Conservation (phyloP, 139 green algal genomes). For the Pedinophyceae sp. region DNA sequence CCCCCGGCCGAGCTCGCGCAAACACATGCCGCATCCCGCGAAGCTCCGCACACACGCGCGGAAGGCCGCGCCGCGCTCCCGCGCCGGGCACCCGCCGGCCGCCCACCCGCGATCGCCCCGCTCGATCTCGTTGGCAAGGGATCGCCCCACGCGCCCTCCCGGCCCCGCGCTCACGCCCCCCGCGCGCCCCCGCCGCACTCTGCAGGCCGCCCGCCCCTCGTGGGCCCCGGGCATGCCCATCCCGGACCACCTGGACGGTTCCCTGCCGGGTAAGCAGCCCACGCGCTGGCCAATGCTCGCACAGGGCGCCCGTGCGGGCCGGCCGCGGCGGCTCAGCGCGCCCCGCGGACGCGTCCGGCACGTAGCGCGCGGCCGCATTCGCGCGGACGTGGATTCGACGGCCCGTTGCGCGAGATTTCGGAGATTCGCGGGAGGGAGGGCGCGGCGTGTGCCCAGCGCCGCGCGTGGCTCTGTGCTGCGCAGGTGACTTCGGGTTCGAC, state of each 20-base stretch:
- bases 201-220: background rate
- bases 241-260: conserved; percentile 1
- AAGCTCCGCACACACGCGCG: too few species aligned
- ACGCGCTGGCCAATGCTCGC: background rate
- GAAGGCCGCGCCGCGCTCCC: too few species aligned
- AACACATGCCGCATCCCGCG: too few species aligned
- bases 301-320: background rate
- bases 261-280: background rate
- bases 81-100: too few species aligned
- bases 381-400: background rate
- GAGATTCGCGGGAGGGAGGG: background rate
- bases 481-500: conserved; percentile 76
- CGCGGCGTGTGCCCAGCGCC: background rate
- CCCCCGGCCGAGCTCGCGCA: too few species aligned
- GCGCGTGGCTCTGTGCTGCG: background rate
- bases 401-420: background rate
- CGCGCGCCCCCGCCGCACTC: too few species aligned
- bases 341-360: background rate
- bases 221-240: background rate
- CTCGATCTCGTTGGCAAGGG: too few species aligned
- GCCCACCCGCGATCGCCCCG: too few species aligned
- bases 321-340: background rate
- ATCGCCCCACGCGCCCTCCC: too few species aligned
- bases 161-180: too few species aligned
- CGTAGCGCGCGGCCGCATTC: background rate